Base-by-base conservation (phyloP, 306 rosid genomes). In the Gillenia trifoliata region DNA sequence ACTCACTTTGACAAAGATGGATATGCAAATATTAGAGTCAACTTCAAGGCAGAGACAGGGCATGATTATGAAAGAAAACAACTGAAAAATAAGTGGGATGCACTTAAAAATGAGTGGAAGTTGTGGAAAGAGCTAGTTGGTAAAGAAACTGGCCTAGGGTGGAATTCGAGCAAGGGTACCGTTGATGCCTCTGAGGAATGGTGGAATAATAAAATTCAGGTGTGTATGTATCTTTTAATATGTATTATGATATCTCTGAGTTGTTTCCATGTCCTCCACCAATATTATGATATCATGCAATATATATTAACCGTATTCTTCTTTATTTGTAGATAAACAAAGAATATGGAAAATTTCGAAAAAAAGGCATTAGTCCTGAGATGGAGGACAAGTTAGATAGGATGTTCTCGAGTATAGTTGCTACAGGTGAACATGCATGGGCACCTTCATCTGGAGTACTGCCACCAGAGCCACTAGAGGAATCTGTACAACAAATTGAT, bases 181-280 rank as follows among this genome's bases (percentile, higher is more conserved):
- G 8, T 79, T 10, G 79, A 66, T 57, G 52, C 83, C 8, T 0
- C 45, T 28, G 57, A 57, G 4, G 71, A 73, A 0, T 79, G 65
- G 75, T 73, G 71, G 66, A 11, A 17, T 4, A 61, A 33, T 28
- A n/a, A 75, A 78, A 50, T 71, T 25, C 10, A n/a, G 62, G 38
- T 12, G 47, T 41, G 60, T 36, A 22, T 20, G 1, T 36, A 20
- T n/a, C 1, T n/a, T 64, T 63, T 5, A 34, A 3, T 28, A 12
- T 61, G 11, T 0, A 12, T 56, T n/a, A n/a, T n/a, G n/a, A n/a
- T n/a, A n/a, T n/a, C n/a, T n/a, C n/a, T n/a, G n/a, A n/a, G n/a
- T n/a, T n/a, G n/a, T n/a, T n/a, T n/a, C n/a, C n/a, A n/a, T n/a
- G n/a, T n/a, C n/a, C n/a, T 56, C 1, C 8, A 2, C 16, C 4